Evolutionary conservation across 495 filamentous ascomycete species (phyloP).

Genomic region (Aspergillus bridgeri): DNA sequence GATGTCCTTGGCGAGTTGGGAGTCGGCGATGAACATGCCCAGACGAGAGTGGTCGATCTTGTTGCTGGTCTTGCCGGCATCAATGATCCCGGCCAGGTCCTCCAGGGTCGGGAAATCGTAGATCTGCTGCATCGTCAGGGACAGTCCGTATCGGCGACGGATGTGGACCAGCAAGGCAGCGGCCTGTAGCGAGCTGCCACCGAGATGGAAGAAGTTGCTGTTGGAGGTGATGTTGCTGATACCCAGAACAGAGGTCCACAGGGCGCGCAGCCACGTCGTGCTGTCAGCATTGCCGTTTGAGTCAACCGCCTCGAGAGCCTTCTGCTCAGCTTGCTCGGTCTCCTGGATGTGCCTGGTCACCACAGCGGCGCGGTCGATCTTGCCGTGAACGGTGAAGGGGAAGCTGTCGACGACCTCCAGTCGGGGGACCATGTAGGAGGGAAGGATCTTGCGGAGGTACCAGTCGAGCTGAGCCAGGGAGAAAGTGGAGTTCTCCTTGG

Average conservation of each 20-base stretch:
- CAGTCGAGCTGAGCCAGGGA: not conserved
- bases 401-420: not conserved
- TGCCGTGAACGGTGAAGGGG: not conserved
- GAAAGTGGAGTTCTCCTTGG: not conserved
- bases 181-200: not conserved
- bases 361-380: not conserved
- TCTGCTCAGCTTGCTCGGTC: not conserved
- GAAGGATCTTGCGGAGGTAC: not conserved
- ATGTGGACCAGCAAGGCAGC: not conserved
- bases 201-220: slow-evolving; percentile 1
- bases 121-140: not conserved
- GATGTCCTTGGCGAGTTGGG: not conserved
- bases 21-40: not conserved
- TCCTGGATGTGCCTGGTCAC: not conserved
- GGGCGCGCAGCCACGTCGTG: not conserved
- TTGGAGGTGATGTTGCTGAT: not conserved
- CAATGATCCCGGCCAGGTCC: not conserved
- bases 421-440: not conserved
- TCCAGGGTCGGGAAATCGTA: not conserved
- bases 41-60: not conserved
- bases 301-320: not conserved
- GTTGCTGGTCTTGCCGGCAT: not conserved
- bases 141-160: not conserved
- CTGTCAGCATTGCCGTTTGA: not conserved
- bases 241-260: not conserved